A percentile compares a stretch with the other conserved stretches of the same genome.
phyloP scores from a whole-genome alignment of 257 asterid genomes.

The Rehmannia glutinosa region DNA sequence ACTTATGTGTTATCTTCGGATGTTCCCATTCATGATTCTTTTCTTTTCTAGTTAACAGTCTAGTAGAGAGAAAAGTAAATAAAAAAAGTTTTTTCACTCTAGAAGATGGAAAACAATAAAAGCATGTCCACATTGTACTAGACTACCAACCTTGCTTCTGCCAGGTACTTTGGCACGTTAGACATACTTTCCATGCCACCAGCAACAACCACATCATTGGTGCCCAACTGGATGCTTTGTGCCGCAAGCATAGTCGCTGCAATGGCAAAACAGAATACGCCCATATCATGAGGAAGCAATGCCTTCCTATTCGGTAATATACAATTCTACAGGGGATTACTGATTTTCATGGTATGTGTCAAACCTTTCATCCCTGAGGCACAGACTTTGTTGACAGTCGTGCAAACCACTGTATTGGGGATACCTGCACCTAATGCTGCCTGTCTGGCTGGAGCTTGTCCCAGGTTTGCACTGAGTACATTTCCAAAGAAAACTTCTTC shows the following conservation, averaged over 20 bases:
- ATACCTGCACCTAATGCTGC: conserved; percentile 99
- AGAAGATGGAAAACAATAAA: background rate
- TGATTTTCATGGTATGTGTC: background rate
- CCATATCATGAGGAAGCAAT: background rate
- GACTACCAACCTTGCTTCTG: conserved; percentile 83
- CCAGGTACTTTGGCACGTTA: conserved; percentile 87
- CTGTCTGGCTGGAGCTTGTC: conserved; percentile 99
- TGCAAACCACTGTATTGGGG: conserved; percentile 53
- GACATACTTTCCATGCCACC: conserved; percentile 99
- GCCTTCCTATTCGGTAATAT: conserved; percentile 3
- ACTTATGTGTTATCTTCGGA: too few relatives aligned
- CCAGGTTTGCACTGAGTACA: conserved; percentile 96
- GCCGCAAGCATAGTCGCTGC: conserved; percentile 95
- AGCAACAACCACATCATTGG: conserved; percentile 89
- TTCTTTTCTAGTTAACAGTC: too few relatives aligned
- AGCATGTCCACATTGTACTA: background rate
- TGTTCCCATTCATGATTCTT: too few relatives aligned
- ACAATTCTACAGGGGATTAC: background rate
- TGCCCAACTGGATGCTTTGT: conserved; percentile 91
- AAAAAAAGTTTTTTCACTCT: background rate
- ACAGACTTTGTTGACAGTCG: conserved; percentile 70
- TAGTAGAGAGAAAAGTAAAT: background rate
- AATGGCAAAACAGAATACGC: conserved; percentile 16
- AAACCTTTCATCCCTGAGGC: conserved; percentile 83
- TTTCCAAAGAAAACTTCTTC: conserved; percentile 93